Conservation (phyloP, 2,329 filamentous ascomycete species). For the Fusarium brachygibbosum region DNA sequence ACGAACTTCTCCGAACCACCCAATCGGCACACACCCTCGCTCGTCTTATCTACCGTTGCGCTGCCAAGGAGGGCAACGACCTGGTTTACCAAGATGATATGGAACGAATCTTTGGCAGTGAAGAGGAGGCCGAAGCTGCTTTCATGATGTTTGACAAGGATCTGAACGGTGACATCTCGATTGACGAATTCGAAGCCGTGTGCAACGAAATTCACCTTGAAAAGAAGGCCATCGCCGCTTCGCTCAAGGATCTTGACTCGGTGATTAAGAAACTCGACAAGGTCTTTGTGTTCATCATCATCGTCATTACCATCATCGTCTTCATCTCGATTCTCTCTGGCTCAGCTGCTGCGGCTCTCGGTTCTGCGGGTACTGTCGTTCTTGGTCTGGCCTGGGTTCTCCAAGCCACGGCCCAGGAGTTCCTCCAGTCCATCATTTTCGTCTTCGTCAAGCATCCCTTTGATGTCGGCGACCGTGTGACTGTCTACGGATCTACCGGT, state of each 20-base stretch:
- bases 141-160: slow-evolving; percentile 97
- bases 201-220: slow-evolving; percentile 95
- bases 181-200: slow-evolving; percentile 93
- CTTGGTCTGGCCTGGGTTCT: slow-evolving; percentile 94
- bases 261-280: slow-evolving; percentile 91
- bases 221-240: slow-evolving; percentile 94
- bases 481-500: slow-evolving; percentile 91
- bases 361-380: slow-evolving; percentile 88
- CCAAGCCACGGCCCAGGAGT: slow-evolving; percentile 92
- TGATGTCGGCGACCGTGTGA: slow-evolving; percentile 93
- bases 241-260: slow-evolving; percentile 93
- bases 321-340: slow-evolving; percentile 91
- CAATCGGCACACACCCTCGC: slow-evolving; percentile 85
- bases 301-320: slow-evolving; percentile 84
- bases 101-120: slow-evolving; percentile 80
- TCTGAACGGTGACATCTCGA: slow-evolving; percentile 94
- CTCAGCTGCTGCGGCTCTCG: slow-evolving; percentile 90
- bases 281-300: slow-evolving; percentile 88
- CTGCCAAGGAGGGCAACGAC: slow-evolving; percentile 80
- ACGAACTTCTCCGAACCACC: slow-evolving; percentile 80
- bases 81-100: slow-evolving; percentile 85
- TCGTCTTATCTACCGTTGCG: slow-evolving; percentile 88
- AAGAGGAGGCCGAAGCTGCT: slow-evolving; percentile 89
- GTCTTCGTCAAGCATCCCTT: slow-evolving; percentile 98
- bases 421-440: slow-evolving; percentile 92